Percentiles rank a stretch among this genome's conserved stretches.
These are phyloP conservation scores for Parafenestella ontariensis DNA, from an alignment of 2,329 filamentous ascomycete species.

Conservation along the genomic window DNA sequence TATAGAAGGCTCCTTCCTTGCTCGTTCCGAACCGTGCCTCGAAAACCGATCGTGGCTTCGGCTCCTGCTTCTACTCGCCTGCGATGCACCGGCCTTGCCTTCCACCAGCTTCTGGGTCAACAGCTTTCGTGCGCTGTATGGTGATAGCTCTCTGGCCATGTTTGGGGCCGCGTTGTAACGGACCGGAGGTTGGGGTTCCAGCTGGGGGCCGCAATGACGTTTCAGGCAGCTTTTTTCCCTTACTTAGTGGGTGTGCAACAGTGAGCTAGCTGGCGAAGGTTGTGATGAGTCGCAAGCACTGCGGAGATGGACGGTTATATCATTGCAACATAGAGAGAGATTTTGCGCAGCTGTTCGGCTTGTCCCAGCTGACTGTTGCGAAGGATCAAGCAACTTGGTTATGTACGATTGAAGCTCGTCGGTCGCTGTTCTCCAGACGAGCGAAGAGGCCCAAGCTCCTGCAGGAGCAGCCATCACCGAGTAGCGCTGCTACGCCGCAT, in stretches of 20 bases:
- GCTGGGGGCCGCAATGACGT: slow-evolving; percentile 17
- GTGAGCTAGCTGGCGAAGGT: neutral
- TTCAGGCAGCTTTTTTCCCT: slow-evolving; percentile 8
- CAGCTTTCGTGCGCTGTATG: slow-evolving; percentile 40
- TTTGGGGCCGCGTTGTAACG: slow-evolving; percentile 6
- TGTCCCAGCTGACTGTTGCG: neutral
- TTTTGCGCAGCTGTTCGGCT: neutral
- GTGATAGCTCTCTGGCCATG: slow-evolving; percentile 41
- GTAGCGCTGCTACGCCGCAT: slow-evolving; percentile 8
- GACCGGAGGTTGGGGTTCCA: neutral
- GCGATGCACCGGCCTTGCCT: slow-evolving; percentile 20
- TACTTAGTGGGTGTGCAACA: neutral
- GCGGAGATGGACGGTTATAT: slow-evolving; percentile 4
- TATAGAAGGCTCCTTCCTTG: slow-evolving; percentile 15
- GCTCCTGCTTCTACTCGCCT: slow-evolving; percentile 22
- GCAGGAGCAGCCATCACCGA: slow-evolving; percentile 7
- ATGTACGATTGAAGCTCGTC: slow-evolving; percentile 2
- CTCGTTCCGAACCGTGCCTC: slow-evolving; percentile 16
- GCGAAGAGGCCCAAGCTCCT: slow-evolving; percentile 12
- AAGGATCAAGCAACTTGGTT: neutral
- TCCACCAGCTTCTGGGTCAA: slow-evolving; percentile 36
- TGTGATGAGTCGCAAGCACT: slow-evolving; percentile 7
- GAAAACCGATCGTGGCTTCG: slow-evolving; percentile 14
- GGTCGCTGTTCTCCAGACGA: slow-evolving; percentile 12
- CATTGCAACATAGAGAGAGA: slow-evolving; percentile 6